Percentiles rank a stretch among this genome's conserved stretches.
phyloP scores from a whole-genome alignment of 148 eudicot species.

The Agrostemma githago region DNA sequence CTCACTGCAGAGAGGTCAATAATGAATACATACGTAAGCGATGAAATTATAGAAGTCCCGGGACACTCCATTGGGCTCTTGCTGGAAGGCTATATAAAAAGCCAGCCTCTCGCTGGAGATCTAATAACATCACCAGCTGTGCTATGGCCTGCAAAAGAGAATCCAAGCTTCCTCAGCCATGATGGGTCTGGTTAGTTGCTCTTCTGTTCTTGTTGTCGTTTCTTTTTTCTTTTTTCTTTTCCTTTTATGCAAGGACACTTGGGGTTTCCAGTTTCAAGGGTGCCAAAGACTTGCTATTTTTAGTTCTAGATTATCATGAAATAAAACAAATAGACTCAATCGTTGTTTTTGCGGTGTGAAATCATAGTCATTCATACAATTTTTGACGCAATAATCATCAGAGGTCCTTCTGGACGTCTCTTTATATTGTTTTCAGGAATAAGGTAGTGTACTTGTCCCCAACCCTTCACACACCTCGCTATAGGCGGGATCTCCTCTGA shows the following conservation, averaged over 20 bases:
- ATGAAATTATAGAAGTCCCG: constrained; percentile 74
- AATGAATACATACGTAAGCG: constrained; percentile 54
- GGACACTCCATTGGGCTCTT: constrained; percentile 61
- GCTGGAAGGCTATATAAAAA: constrained; percentile 73
- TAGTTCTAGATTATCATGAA: no score
- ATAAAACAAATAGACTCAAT: no score
- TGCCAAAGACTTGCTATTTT: neutral
- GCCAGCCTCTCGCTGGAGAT: constrained; percentile 46
- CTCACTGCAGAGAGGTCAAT: constrained; percentile 78
- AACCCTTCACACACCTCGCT: no score
- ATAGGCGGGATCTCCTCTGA: no score
- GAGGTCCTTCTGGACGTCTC: no score
- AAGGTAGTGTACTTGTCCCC: no score
- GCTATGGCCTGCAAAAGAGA: constrained; percentile 43
- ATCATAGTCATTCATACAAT: no score
- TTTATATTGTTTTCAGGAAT: no score
- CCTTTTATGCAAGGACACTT: neutral
- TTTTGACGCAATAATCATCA: no score
- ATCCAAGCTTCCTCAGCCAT: constrained; percentile 36
- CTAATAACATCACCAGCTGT: constrained; percentile 68
- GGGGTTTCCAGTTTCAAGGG: neutral
- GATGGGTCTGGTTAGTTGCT: constrained; percentile 53
- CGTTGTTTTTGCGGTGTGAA: no score
- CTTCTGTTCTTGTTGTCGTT: neutral
- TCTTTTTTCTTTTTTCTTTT: neutral